Evolutionary conservation across 805 yeast genomes (phyloP), one percentile per base, ranked within the genome.

Genomic region (Metschnikowia vanudenii): DNA sequence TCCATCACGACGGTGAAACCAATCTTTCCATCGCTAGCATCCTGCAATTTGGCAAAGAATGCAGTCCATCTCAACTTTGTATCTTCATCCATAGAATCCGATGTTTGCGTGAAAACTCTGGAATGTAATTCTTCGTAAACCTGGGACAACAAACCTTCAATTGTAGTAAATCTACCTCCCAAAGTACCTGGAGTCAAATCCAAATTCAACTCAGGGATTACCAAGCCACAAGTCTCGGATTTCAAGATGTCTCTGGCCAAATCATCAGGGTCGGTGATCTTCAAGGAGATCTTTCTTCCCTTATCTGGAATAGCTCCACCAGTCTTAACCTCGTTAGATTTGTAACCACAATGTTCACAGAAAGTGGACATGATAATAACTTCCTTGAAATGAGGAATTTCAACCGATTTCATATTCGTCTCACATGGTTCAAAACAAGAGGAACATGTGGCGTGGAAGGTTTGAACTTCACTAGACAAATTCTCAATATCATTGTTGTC

Each of bases 331-430:
- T 94, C 99, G 64, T 94, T 94, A 14, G 96, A 88, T 71, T 88
- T 92, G 70, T 87, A 94, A 31, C 98, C 99, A 71, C 99, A 94
- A 52, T 80, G 70, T 28, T 84, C 91, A 71, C 99, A 94, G 1
- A 80, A 83, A 1, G 99, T 94, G 40, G 95, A 85, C 99, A 94
- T 94, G 58, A 94, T 80, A 49, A 94, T 85, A 34, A 94, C 99
- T 55, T 94, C 98, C 70, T 92, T 91, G 79, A 94, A 94, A 69
- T 94, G 98, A 17, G 99, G 99, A 55, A 94, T 94, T 65, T 89
- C 84, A 18, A 94, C 96, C 32, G 90, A 80, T 72, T 94, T 94
- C 99, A 94, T 94, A 63, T 91, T 95, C 2, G 99, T 94, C 46
- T 82, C 88, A 66, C 96, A 87, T 11, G 83, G 81, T 47, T 78